Percentiles rank a stretch among this genome's conserved stretches.
Evolutionary conservation across 2,329 filamentous ascomycete genomes (phyloP).

Genomic region (Epichloe aotearoae): DNA sequence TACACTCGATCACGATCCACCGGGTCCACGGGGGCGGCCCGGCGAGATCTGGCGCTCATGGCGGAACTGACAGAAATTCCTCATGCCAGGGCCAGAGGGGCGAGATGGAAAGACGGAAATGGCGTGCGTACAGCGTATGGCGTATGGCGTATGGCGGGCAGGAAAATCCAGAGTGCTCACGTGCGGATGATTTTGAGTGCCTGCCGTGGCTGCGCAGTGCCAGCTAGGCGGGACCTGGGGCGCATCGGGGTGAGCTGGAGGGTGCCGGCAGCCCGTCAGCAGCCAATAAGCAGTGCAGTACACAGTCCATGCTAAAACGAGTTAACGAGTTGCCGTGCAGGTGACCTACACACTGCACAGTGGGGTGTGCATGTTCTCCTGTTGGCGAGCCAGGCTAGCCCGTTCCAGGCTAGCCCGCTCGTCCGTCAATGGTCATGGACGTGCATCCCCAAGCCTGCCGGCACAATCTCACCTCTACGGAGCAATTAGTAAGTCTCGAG

Average conservation of each 20-base stretch:
- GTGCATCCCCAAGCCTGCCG: too few species aligned
- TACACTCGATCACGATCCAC: too few species aligned
- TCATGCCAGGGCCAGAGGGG: background rate
- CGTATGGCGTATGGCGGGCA: background rate
- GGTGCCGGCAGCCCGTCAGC: background rate
- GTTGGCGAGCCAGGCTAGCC: too few species aligned
- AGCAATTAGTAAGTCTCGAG: too few species aligned
- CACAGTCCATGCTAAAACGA: background rate
- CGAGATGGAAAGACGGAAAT: background rate
- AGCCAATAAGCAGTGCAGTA: slow-evolving; percentile 4
- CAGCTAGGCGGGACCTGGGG: slow-evolving; percentile 6
- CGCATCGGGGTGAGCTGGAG: background rate
- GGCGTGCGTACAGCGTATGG: too few species aligned
- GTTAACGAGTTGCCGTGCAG: background rate
- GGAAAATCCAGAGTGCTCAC: slow-evolving; percentile 7
- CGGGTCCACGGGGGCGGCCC: background rate
- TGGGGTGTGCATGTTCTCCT: background rate
- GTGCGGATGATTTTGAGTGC: slow-evolving; percentile 3
- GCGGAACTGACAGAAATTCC: background rate
- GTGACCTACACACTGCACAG: slow-evolving; percentile 1
- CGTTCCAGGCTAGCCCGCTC: too few species aligned
- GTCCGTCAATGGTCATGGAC: background rate
- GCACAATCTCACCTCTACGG: too few species aligned
- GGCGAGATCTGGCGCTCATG: background rate
- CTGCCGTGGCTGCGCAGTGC: slow-evolving; percentile 1